Base-by-base conservation (phyloP, 139 green algal genomes). In the Edaphochlamys debaryana region DNA sequence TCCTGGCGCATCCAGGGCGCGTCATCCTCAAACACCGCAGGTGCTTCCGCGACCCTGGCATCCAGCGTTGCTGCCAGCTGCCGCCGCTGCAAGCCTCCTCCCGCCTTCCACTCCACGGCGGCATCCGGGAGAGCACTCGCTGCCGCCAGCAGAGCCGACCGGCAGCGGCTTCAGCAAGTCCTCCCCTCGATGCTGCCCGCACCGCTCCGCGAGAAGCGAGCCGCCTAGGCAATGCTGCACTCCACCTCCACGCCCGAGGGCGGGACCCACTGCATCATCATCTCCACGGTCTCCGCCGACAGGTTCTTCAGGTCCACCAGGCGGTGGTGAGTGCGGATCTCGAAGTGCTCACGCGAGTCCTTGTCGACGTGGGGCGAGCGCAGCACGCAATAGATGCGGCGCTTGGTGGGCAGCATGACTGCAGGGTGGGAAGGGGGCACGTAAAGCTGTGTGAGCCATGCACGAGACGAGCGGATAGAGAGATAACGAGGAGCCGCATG, bases 281-380 rank as follows among this genome's bases (percentile, higher is more conserved):
- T 90, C 75, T 96, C 91, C 74, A 98, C 93, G 25, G 95, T 97
- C 80, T 96, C 86, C 15, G 95, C 88, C 19, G 91, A 95, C 52
- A 96, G 87, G 84, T 97, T 93, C 78, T 92, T 89, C 63, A 98
- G 86, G 88, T 98, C 95, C 20, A 98, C 92, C 48, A 98, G 72
- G 27, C 95, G 90, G 68, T 94, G 88, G 91, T 97, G 95, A 6
- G 92, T 97, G 32, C 93, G 87, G 29, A 97, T 94, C 89, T 98
- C 94, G 83, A 98, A 98, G 89, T 98, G 95, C 91, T 98, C 95
- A 38, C 94, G 91, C 23, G 92, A 93, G 64, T 98, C 93, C 90
- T 98, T 98, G 92, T 98, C 93, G 19, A 98, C 95, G 89, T 98
- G 95, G 8, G 95, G 95, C 2, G 94, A 97, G 52, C 94, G 91